These are phyloP conservation scores for Tricholoma flavovirens DNA, from an alignment of 768 basidiomycete genomes.

Conservation along the genomic window DNA sequence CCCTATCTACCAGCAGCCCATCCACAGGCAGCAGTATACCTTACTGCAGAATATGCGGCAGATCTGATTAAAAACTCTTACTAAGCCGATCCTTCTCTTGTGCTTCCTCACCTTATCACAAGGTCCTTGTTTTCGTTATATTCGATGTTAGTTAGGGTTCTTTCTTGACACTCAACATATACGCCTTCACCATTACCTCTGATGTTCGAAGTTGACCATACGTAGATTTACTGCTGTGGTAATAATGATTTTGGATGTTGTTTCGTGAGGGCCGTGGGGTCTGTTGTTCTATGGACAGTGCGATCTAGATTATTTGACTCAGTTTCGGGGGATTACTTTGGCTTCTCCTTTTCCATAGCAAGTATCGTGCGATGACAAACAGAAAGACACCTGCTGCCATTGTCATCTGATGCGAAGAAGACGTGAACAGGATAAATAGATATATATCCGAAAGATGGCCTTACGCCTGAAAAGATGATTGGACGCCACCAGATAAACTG, in stretches of 20 bases:
- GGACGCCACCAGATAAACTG: neutral
- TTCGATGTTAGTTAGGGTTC: too few species aligned
- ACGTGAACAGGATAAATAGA: neutral
- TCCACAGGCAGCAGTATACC: neutral
- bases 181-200: too few species aligned
- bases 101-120: too few species aligned
- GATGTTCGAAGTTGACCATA: too few species aligned
- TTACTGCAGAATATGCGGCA: neutral
- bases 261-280: too few species aligned
- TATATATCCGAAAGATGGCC: neutral
- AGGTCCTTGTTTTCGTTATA: too few species aligned
- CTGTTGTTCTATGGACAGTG: neutral
- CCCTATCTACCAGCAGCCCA: too few species aligned
- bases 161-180: too few species aligned
- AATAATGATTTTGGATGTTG: too few species aligned
- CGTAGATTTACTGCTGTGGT: too few species aligned
- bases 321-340: neutral
- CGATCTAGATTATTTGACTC: neutral
- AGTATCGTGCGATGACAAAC: neutral
- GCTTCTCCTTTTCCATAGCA: neutral
- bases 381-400: neutral
- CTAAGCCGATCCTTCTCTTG: neutral
- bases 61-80: neutral
- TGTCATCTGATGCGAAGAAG: neutral
- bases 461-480: neutral